Evolutionary conservation across 1,284 basidiomycete genomes (phyloP).

Genomic region (Spongiforma sp.): DNA sequence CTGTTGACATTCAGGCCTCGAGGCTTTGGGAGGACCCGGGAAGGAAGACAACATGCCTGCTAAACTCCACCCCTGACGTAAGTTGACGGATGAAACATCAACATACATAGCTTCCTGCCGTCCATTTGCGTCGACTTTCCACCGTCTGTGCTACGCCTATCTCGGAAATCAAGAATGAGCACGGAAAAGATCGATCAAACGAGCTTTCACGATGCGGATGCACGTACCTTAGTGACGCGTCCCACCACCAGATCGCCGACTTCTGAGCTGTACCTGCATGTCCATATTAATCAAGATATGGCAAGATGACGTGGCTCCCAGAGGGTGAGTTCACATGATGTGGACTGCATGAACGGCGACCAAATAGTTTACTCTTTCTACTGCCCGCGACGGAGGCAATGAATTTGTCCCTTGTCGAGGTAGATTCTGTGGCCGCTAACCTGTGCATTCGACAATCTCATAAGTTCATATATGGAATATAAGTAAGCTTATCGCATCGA

Average conservation of each 20-base stretch:
- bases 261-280: constrained; percentile 90
- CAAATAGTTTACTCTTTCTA: constrained; percentile 96
- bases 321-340: too few species aligned
- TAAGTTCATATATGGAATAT: too few species aligned
- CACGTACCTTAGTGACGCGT: constrained; percentile 88
- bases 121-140: constrained; percentile 98
- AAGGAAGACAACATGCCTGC: constrained; percentile 50
- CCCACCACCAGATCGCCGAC: constrained; percentile 99
- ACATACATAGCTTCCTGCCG: constrained; percentile 92
- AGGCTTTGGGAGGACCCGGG: background rate
- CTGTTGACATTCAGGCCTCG: too few species aligned
- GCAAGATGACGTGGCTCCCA: too few species aligned
- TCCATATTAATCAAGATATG: too few species aligned
- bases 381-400: constrained; percentile 90
- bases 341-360: constrained; percentile 92
- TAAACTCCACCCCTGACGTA: constrained; percentile 98
- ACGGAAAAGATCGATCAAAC: constrained; percentile 11
- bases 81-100: constrained; percentile 99
- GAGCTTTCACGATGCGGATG: constrained; percentile 5
- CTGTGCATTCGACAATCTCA: background rate
- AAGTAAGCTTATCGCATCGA: constrained; percentile 76
- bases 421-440: constrained; percentile 93
- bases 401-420: constrained; percentile 84
- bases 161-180: constrained; percentile 2
- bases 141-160: constrained; percentile 89